Evolutionary conservation across 352 stramenopile species (phyloP).

Genomic region (Globisporangium viniferum): DNA sequence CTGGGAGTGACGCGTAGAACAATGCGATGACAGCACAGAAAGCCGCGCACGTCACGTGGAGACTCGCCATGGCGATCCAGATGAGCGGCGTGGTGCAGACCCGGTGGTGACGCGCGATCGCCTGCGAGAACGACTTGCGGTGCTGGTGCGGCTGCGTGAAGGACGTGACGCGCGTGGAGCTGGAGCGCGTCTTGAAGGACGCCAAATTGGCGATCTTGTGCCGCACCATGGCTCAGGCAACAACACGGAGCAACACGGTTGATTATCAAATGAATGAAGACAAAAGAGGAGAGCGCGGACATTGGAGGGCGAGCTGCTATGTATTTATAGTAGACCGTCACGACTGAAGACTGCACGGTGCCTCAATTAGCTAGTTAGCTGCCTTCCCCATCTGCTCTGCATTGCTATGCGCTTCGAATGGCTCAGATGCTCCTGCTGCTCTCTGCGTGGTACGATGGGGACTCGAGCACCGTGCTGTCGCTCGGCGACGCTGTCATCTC

Average conservation of each 20-base stretch:
- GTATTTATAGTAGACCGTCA: constrained; percentile 3
- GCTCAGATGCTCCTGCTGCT: constrained; percentile 4
- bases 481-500: background rate
- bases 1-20: background rate
- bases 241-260: background rate
- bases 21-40: background rate
- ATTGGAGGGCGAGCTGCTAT: background rate
- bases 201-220: background rate
- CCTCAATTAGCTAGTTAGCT: background rate
- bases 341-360: background rate
- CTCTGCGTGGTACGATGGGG: background rate
- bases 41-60: background rate
- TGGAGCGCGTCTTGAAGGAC: background rate
- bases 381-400: too few relatives aligned
- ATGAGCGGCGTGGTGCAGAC: background rate
- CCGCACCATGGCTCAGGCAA: background rate
- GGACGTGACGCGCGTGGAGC: background rate
- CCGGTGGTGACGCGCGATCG: constrained; percentile 5
- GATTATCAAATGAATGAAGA: background rate
- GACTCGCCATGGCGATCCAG: background rate
- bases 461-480: background rate
- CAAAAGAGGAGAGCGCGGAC: background rate
- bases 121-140: background rate
- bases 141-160: background rate
- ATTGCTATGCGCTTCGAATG: background rate